A percentile compares a stretch with the other conserved stretches of the same genome.
Conservation (phyloP, 2,329 filamentous ascomycete genomes). For the Aspergillus amoenus region DNA sequence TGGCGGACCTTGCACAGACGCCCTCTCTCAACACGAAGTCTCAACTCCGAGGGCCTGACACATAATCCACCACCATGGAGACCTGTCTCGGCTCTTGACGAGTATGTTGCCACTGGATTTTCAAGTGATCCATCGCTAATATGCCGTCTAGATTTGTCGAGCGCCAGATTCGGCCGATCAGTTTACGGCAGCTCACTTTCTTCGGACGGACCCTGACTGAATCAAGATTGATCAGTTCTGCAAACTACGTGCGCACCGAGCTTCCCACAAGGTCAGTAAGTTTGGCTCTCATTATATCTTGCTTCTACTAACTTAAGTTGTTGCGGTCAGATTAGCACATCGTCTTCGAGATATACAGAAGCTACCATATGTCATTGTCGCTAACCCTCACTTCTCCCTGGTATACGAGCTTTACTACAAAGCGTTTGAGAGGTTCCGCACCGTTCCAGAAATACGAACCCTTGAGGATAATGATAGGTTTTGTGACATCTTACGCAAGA, state of each 20-base stretch:
- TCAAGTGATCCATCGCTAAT: constrained; percentile 14
- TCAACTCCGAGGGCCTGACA: constrained; percentile 25
- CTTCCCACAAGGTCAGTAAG: constrained; percentile 72
- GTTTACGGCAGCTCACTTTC: constrained; percentile 91
- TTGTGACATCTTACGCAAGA: constrained; percentile 76
- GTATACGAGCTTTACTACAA: constrained; percentile 97
- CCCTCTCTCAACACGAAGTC: constrained; percentile 22
- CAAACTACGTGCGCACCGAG: constrained; percentile 96
- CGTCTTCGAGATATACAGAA: constrained; percentile 96
- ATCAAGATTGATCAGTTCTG: constrained; percentile 82
- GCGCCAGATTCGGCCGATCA: constrained; percentile 91
- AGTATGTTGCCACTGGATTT: constrained; percentile 41
- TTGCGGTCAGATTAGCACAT: constrained; percentile 70
- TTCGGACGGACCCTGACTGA: constrained; percentile 94
- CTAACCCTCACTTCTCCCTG: constrained; percentile 89
- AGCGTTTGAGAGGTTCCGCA: constrained; percentile 89
- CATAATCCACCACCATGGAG: constrained; percentile 55
- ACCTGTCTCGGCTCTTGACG: constrained; percentile 59
- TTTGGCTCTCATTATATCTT: neutral
- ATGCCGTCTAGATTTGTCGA: constrained; percentile 75
- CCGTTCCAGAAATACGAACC: constrained; percentile 77
- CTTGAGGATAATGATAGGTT: constrained; percentile 87
- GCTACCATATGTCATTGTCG: constrained; percentile 90
- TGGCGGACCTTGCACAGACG: constrained; percentile 27
- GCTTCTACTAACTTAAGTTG: neutral